Percentiles rank a stretch among this genome's conserved stretches.
These are phyloP conservation scores for Omphalotus guepiniiformis DNA, from an alignment of 768 basidiomycete species.

Conservation along the genomic window DNA sequence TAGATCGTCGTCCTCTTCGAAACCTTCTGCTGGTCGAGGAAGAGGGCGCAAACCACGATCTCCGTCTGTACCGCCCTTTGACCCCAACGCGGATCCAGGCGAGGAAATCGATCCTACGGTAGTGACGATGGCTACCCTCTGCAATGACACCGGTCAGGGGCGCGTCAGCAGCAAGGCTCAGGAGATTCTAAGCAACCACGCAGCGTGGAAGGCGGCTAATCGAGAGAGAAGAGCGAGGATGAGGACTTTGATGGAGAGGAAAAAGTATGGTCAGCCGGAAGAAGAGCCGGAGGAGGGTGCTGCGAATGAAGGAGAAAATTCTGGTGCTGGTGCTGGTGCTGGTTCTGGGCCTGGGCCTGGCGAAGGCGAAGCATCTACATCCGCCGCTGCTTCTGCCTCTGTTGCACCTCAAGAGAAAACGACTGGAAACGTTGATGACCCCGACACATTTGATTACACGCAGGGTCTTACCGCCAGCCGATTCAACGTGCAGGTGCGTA, in stretches of 20 bases:
- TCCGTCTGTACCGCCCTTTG: constrained; percentile 52
- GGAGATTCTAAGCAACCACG: constrained; percentile 67
- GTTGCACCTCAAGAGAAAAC: not conserved
- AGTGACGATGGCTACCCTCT: constrained; percentile 78
- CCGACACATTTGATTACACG: constrained; percentile 63
- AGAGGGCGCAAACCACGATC: constrained; percentile 34
- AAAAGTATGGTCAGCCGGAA: constrained; percentile 65
- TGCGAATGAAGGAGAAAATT: constrained; percentile 8
- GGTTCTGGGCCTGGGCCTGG: constrained; percentile 14
- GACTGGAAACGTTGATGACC: not conserved
- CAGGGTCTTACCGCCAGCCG: constrained; percentile 62
- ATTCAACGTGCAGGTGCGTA: constrained; percentile 81
- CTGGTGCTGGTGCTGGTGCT: constrained; percentile 10
- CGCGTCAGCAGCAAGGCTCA: constrained; percentile 74
- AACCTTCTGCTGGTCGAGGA: too few relatives aligned
- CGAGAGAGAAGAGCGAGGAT: constrained; percentile 63
- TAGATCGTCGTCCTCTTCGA: constrained; percentile 2
- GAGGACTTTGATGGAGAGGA: constrained; percentile 61
- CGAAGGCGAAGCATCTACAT: constrained; percentile 6
- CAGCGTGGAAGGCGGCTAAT: constrained; percentile 66
- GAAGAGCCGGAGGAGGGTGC: constrained; percentile 32
- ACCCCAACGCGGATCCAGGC: constrained; percentile 59
- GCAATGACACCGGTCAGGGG: constrained; percentile 74
- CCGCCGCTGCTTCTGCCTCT: not conserved
- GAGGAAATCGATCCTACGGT: constrained; percentile 80